Evolutionary conservation across 2,329 filamentous ascomycete species (phyloP).

Genomic region (Alternaria angustiovoidea): DNA sequence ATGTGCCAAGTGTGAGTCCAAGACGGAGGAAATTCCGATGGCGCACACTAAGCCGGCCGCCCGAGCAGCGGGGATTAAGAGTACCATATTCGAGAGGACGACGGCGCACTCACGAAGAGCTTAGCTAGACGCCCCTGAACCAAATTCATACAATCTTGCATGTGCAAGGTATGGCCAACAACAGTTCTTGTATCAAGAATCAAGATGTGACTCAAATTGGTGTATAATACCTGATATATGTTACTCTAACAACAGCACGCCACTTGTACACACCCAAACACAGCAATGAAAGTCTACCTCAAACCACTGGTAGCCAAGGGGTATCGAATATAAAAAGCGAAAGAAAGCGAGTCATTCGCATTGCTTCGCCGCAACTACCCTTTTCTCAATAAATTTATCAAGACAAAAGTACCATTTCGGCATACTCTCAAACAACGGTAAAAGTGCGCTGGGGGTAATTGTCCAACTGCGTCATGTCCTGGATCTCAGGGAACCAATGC

Average conservation of each 20-base stretch:
- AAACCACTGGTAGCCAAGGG: neutral
- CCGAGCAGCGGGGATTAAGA: neutral
- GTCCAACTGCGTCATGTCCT: conserved; percentile 49
- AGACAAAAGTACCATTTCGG: neutral
- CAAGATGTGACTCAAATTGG: neutral
- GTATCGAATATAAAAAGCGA: conserved; percentile 6
- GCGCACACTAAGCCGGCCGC: neutral
- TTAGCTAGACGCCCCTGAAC: neutral
- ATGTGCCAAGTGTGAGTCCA: neutral
- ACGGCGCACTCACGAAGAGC: neutral
- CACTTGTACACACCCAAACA: neutral
- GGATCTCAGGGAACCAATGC: conserved; percentile 48
- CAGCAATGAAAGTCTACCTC: conserved; percentile 1
- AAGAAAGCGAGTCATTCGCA: neutral
- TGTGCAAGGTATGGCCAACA: neutral
- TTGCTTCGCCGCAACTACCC: neutral
- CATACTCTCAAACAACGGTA: conserved; percentile 33
- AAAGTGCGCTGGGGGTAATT: conserved; percentile 41
- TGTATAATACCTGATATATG: neutral
- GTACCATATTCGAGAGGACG: too few relatives aligned
- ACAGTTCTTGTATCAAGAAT: neutral
- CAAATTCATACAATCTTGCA: neutral
- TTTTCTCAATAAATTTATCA: neutral
- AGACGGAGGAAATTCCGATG: neutral
- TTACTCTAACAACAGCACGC: neutral